Percentiles rank a stretch among this genome's conserved stretches.
Conservation (phyloP, 164 flowering plant species). For the Cinnamomum chago region DNA sequence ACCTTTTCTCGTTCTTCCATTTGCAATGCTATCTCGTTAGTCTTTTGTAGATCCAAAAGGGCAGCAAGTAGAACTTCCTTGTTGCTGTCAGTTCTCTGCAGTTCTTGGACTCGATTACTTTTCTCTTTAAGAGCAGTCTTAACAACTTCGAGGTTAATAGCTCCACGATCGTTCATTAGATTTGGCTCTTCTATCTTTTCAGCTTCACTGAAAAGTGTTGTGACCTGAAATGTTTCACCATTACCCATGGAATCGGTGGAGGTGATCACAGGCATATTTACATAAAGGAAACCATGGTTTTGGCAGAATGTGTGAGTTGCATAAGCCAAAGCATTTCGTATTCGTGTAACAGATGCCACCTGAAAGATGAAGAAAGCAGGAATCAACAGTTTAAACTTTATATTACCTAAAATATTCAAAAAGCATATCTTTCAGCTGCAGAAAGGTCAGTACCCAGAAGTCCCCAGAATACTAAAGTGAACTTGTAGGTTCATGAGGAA, state of each 20-base stretch:
- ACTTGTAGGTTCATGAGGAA: neutral
- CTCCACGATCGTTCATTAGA: slow-evolving; percentile 15
- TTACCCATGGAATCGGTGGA: slow-evolving; percentile 48
- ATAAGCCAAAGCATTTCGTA: slow-evolving; percentile 51
- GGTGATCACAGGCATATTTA: slow-evolving; percentile 76
- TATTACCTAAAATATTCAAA: neutral
- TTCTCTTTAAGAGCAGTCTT: slow-evolving; percentile 67
- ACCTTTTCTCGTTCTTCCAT: slow-evolving; percentile 56
- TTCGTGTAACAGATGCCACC: slow-evolving; percentile 77
- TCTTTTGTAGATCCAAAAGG: slow-evolving; percentile 61
- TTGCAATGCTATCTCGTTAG: slow-evolving; percentile 49
- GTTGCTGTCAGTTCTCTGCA: slow-evolving; percentile 75
- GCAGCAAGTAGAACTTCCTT: slow-evolving; percentile 71
- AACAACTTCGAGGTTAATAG: slow-evolving; percentile 43
- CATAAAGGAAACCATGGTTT: slow-evolving; percentile 58
- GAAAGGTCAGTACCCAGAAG: neutral
- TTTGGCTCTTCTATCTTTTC: slow-evolving; percentile 25
- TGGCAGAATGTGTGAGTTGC: slow-evolving; percentile 75
- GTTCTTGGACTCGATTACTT: slow-evolving; percentile 49
- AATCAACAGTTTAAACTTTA: neutral
- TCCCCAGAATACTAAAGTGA: neutral
- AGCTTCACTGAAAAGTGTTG: slow-evolving; percentile 33
- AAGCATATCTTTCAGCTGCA: neutral
- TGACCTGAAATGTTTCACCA: slow-evolving; percentile 53
- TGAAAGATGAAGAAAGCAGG: slow-evolving; percentile 17